phyloP scores from a whole-genome alignment of 2,329 filamentous ascomycete genomes.

The Exophiala lecanii-corni region DNA sequence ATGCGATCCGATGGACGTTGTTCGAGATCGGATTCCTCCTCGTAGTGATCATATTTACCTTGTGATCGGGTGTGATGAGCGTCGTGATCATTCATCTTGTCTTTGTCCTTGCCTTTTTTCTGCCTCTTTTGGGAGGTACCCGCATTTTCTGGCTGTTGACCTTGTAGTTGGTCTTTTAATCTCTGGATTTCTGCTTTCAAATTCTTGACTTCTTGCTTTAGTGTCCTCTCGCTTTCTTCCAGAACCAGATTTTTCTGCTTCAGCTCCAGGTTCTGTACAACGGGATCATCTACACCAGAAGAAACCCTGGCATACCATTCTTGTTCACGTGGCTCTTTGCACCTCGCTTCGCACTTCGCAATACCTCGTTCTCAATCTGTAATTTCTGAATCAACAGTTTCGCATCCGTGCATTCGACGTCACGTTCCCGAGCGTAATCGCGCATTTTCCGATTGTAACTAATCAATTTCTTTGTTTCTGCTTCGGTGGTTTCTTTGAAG shows the following conservation, averaged over 20 bases:
- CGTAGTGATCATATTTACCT: too few species aligned
- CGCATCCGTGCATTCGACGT: conserved; percentile 22
- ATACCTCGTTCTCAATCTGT: conserved; percentile 13
- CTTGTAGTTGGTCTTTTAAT: too few species aligned
- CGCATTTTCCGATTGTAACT: conserved; percentile 39
- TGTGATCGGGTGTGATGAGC: too few species aligned
- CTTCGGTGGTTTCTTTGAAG: conserved; percentile 39
- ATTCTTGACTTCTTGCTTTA: neutral
- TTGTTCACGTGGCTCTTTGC: neutral
- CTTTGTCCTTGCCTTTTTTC: too few species aligned
- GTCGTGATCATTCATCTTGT: too few species aligned
- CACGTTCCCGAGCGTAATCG: conserved; percentile 21
- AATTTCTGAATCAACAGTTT: conserved; percentile 16
- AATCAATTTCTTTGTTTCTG: conserved; percentile 57
- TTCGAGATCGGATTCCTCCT: too few species aligned
- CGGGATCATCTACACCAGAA: too few species aligned
- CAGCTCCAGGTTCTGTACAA: neutral
- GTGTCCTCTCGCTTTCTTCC: neutral
- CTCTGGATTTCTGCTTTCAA: neutral
- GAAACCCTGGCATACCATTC: too few species aligned
- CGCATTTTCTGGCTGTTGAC: too few species aligned
- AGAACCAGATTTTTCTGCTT: neutral
- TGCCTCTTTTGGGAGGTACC: too few species aligned
- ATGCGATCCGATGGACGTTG: too few species aligned
- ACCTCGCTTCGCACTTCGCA: neutral